Percentiles rank a stretch among this genome's conserved stretches.
Evolutionary conservation across 768 basidiomycete genomes (phyloP).

Genomic region (Clitopilus hobsonii): DNA sequence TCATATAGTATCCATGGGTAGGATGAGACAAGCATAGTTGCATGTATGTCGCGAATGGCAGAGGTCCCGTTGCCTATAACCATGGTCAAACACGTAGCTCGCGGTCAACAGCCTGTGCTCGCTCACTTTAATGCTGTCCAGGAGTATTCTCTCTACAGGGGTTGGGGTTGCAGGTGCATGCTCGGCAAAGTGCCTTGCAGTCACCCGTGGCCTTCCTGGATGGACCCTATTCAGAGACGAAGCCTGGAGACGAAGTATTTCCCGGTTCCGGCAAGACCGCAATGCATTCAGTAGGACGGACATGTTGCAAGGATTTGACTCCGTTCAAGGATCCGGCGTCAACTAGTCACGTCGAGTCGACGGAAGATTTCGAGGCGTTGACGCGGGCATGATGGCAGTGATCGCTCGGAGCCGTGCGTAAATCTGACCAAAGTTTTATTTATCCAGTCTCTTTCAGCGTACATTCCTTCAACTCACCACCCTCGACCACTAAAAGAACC

Average conservation of each 20-base stretch:
- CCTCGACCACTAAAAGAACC: constrained; percentile 2
- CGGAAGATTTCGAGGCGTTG: background rate
- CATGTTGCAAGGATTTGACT: background rate
- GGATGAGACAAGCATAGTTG: constrained; percentile 88
- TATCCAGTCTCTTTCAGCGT: background rate
- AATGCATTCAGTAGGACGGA: constrained; percentile 4
- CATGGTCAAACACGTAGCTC: constrained; percentile 4
- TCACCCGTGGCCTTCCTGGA: background rate
- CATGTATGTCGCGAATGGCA: constrained; percentile 89
- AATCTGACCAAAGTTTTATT: constrained; percentile 1
- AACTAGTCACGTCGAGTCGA: background rate
- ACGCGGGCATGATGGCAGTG: background rate
- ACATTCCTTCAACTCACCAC: constrained; percentile 3
- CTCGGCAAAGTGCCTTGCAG: background rate
- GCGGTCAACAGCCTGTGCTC: background rate
- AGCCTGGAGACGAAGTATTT: background rate
- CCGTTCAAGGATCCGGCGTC: background rate
- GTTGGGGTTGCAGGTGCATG: constrained; percentile 17
- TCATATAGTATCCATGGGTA: constrained; percentile 90
- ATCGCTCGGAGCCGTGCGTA: constrained; percentile 1
- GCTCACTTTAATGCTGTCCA: constrained; percentile 68
- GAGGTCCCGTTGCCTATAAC: constrained; percentile 82
- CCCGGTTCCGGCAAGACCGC: constrained; percentile 7
- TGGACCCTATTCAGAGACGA: background rate
- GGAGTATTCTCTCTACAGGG: constrained; percentile 59